A percentile compares a stretch with the other conserved stretches of the same genome.
Evolutionary conservation across 176 grass and related monocot genomes (phyloP).

Genomic region (Melocanna baccifera): DNA sequence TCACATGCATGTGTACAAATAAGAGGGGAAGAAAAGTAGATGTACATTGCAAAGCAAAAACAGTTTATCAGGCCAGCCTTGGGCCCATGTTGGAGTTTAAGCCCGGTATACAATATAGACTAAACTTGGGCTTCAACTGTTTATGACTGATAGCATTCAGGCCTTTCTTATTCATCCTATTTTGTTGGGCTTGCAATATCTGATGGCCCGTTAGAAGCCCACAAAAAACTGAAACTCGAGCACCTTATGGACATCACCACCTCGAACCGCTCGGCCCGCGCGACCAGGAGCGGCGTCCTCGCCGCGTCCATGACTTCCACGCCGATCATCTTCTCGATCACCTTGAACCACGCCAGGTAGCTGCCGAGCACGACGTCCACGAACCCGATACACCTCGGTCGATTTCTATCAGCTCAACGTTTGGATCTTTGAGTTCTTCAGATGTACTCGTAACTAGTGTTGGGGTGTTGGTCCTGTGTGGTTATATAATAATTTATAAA

Average conservation of each 20-base stretch:
- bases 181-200: background rate
- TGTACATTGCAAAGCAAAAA: background rate
- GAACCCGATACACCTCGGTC: conserved; percentile 13
- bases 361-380: conserved; percentile 40
- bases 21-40: too few species aligned
- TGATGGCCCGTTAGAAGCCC: background rate
- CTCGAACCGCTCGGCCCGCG: conserved; percentile 33
- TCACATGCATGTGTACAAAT: background rate
- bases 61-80: background rate
- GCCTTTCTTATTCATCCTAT: background rate
- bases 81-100: background rate
- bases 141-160: background rate
- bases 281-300: conserved; percentile 27
- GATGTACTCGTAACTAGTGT: too few species aligned
- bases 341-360: conserved; percentile 43
- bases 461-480: background rate
- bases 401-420: background rate
- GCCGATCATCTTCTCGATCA: conserved; percentile 40
- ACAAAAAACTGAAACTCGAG: conserved; percentile 19
- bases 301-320: conserved; percentile 24
- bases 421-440: background rate
- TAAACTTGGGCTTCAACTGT: background rate
- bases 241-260: conserved; percentile 37
- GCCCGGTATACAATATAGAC: background rate
- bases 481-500: background rate